Evolutionary conservation across 371 early-diverging fungal species (phyloP), one percentile per base, ranked within the genome.

Genomic region (Parasitella parasitica): DNA sequence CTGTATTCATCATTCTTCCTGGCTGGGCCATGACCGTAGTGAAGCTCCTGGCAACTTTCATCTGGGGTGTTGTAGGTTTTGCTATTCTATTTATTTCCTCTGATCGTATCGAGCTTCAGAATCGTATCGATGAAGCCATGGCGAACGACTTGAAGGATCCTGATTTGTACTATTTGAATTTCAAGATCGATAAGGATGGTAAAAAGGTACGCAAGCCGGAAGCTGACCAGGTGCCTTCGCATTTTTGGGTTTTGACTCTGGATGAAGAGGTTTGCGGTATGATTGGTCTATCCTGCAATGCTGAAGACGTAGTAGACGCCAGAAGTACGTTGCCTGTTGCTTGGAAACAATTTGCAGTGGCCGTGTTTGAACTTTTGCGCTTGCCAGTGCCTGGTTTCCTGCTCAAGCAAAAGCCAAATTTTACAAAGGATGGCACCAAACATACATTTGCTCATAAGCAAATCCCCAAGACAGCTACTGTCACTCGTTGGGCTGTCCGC

Each of bases 241-340:
- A 77, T 38, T 81, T 81, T 50, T 81, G 82, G 82, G 74, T 81
- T 0, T 56, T 81, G 16, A 51, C 62, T 0, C 57, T 77, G 36
- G 74, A 78, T 20, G 64, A 64, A 26, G 57, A 53, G 2, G 59
- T 67, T 6, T 67, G 71, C 37, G 82, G 77, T 30, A 78, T 77
- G 59, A 56, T 78, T 46, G 82, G 72, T 15, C 49, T 80, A 24
- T 65, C 67, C 2, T 59, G 55, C n/a, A 67, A 71, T 55, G 57
- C 38, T n/a, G 49, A 72, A 38, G 64, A 60, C 9, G 60, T 71
- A 8, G n/a, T 51, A 7, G 78, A 77, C 56, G 39, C 55, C 51
- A 61, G 78, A 8, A 52, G 37, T 1, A 37, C 37, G 0, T 15
- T 53, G 18, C 55, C 58, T 7, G 63, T 67, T 6, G 34, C 59